Percentiles rank a stretch among this genome's conserved stretches.
Conservation (phyloP, 768 basidiomycete species). For the Leccinellum rugosiceps region DNA sequence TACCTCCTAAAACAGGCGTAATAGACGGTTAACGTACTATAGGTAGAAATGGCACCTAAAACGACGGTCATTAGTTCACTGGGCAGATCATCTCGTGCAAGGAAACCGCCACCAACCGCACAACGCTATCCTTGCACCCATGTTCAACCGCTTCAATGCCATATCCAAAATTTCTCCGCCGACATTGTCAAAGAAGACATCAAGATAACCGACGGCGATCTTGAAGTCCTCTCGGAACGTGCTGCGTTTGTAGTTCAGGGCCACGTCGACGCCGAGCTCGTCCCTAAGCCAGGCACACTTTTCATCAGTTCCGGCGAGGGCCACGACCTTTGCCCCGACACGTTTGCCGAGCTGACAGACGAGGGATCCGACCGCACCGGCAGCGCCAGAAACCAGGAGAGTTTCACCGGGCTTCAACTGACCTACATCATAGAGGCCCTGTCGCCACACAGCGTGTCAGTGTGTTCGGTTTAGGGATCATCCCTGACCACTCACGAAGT, state of each 20-base stretch:
- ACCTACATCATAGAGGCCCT: slow-evolving; percentile 84
- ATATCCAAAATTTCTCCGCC: slow-evolving; percentile 81
- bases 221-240: slow-evolving; percentile 74
- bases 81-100: background rate
- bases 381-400: slow-evolving; percentile 85
- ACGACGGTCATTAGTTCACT: slow-evolving; percentile 4
- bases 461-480: background rate
- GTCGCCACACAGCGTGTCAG: slow-evolving; percentile 1
- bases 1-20: background rate
- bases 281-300: slow-evolving; percentile 86
- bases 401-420: slow-evolving; percentile 81
- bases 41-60: slow-evolving; percentile 79
- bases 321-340: slow-evolving; percentile 78
- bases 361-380: slow-evolving; percentile 83
- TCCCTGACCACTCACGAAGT: slow-evolving; percentile 56
- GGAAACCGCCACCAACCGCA: slow-evolving; percentile 58
- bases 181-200: slow-evolving; percentile 85
- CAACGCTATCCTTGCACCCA: slow-evolving; percentile 71
- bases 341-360: slow-evolving; percentile 83
- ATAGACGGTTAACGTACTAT: slow-evolving; percentile 52
- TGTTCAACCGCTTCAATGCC: slow-evolving; percentile 68
- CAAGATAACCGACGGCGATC: slow-evolving; percentile 65
- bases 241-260: slow-evolving; percentile 83
- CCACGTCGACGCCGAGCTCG: slow-evolving; percentile 79
- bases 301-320: slow-evolving; percentile 78